Base-by-base conservation (phyloP, 768 basidiomycete species). In the Mycena rosella region DNA sequence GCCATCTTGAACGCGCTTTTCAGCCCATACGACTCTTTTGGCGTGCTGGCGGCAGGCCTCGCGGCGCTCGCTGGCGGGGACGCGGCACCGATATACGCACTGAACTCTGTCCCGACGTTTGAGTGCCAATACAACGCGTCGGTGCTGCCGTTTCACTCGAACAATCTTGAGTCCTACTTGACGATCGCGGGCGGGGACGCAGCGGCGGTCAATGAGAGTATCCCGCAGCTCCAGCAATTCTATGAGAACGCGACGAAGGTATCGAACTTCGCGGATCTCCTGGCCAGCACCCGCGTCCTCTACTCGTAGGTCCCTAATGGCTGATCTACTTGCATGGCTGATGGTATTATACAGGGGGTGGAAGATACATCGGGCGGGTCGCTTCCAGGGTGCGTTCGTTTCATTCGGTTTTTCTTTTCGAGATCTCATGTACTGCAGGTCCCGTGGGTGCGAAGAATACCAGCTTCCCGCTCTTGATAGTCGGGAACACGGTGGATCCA, bases 51-150 rank as follows among this genome's bases (percentile, higher is more conserved):
- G 13, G 27, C 62, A 49, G 71, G 60, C 7, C 68, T 78, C 15
- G 71, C 75, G 9, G 75, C 67, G 17, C 67, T 77, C 2, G 74
- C 74, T 36, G 56, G 40, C 13, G 77, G 77, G n/a, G 67, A 78
- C 55, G 77, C 72, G 24, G 45, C 60, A 5, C 36, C 63, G 26
- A 42, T 76, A 10, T 73, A 70, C 17, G 34, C 52, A 4, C 30
- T 60, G 29, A 51, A 47, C n/a, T 51, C 62, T 54, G 38, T 44
- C 26, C 49, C 53, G 17, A 22, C 24, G 22, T 44, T 47, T 26
- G 36, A 45, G 20, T 44, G 58, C 13, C 18, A 29, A 3, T 44
- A 45, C n/a, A 27, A 56, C 18, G 20, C 44, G 6, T 22, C 30
- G 44, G 20, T 22, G 58, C 17, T 24, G 17, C 22, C 60, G 34